Evolutionary conservation across 768 basidiomycete species (phyloP), one percentile per base, ranked within the genome.

Genomic region (Xanthoconium purpureum): DNA sequence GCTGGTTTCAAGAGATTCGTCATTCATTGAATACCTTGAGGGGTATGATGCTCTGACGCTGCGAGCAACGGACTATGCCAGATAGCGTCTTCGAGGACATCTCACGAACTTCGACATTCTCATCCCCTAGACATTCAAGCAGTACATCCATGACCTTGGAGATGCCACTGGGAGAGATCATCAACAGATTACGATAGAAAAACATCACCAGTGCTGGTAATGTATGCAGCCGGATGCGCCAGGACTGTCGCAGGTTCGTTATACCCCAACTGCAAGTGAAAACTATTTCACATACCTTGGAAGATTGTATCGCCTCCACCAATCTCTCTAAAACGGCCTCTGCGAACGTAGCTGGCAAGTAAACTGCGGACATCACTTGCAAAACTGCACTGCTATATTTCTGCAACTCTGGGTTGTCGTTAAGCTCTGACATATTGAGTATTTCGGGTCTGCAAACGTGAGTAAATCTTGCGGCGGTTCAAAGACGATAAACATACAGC

Each of bases 21-120:
- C 24, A 38, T 50, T 47, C 11, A 54, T 44, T 28, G 17, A 71
- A 61, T 64, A 90, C 91, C 83, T 90, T 93, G 62, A 96, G 74
- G 1, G 89, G 87, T 46, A 89, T 75, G 62, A 95, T 93, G 66
- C 84, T 90, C 58, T 91, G 84, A 54, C 92, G 81, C 66, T 94
- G 91, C n/a, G 93, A 94, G 64, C 91, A 94, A 58, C 94, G 80
- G 52, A 97, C 80, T 59, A 97, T 85, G 10, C 91, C 89, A 30
- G 92, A 90, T 44, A 97, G 75, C 40, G 87, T 87, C 73, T 87
- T 87, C 6, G 91, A 90, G 24, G 91, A 90, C 83, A 90, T 94
- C 70, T 93, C 90, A 60, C 94, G 82, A 39, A 97, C 94, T 73
- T 97, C 94, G 43, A 94, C 87, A 64, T 94, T 95, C 68, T 92